phyloP scores from a whole-genome alignment of 2,329 filamentous ascomycete species.

The Neofusicoccum laricinum region DNA sequence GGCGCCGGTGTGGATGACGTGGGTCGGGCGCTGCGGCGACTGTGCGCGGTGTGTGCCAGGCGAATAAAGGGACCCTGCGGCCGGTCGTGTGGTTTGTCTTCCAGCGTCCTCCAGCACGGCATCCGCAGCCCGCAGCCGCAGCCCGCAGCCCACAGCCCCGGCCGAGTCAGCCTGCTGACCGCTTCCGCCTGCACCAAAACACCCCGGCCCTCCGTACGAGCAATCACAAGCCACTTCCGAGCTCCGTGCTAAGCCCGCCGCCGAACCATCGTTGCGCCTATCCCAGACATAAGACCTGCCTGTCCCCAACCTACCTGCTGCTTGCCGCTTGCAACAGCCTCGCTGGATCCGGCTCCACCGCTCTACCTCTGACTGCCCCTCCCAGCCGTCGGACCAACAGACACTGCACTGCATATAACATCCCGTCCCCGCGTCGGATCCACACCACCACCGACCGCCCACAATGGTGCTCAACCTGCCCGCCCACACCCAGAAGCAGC shows the following conservation, averaged over 20 bases:
- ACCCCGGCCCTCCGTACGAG: constrained; percentile 5
- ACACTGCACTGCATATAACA: neutral
- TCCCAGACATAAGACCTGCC: neutral
- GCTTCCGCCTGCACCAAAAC: neutral
- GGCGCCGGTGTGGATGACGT: neutral
- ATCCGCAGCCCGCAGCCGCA: too few relatives aligned
- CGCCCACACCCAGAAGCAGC: constrained; percentile 15
- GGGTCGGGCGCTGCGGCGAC: neutral
- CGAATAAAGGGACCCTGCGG: too few relatives aligned
- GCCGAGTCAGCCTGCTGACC: neutral
- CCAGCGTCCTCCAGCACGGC: neutral
- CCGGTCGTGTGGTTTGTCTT: neutral
- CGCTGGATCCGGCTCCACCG: neutral
- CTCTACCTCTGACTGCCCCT: neutral
- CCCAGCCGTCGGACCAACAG: neutral
- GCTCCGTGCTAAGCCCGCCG: neutral
- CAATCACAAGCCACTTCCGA: constrained; percentile 14
- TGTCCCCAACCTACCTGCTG: neutral
- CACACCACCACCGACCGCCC: neutral
- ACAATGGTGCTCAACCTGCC: constrained; percentile 9
- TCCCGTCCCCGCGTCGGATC: neutral
- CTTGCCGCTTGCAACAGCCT: constrained; percentile 1
- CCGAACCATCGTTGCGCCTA: neutral
- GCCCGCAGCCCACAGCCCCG: neutral
- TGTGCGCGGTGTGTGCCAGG: neutral